Percentiles rank a stretch among this genome's conserved stretches.
phyloP scores from a whole-genome alignment of 495 filamentous ascomycete species.

The Daldinia caldariorum region DNA sequence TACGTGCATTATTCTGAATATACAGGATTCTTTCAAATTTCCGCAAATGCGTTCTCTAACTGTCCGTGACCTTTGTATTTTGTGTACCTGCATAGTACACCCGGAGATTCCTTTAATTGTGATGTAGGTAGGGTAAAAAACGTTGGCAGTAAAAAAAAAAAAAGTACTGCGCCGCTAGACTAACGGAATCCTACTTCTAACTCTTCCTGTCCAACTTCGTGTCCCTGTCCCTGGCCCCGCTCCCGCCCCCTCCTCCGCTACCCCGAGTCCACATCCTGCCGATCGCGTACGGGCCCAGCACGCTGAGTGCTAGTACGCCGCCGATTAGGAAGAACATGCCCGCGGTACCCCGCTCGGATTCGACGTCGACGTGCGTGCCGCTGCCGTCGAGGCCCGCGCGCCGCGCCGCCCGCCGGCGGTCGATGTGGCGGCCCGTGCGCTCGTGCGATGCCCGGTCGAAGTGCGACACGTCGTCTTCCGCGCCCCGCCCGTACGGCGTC shows the following conservation, averaged over 20 bases:
- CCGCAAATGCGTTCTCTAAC: neutral
- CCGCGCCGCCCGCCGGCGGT: conserved; percentile 50
- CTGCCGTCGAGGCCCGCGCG: neutral
- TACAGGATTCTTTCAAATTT: neutral
- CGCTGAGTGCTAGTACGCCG: conserved; percentile 51
- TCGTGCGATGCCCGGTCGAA: conserved; percentile 71
- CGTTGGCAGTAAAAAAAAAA: too few relatives aligned
- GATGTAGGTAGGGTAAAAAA: neutral
- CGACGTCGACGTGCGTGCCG: neutral
- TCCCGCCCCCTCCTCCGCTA: conserved; percentile 32
- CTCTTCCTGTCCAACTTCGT: conserved; percentile 10
- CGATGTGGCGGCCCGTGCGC: conserved; percentile 60
- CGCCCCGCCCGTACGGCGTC: conserved; percentile 64
- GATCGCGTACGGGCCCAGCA: conserved; percentile 48
- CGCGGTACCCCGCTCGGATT: conserved; percentile 39
- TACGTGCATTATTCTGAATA: conserved; percentile 6
- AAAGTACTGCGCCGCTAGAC: neutral
- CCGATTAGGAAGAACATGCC: conserved; percentile 56
- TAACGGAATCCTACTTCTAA: conserved; percentile 6
- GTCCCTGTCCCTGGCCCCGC: conserved; percentile 15
- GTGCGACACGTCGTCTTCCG: conserved; percentile 68
- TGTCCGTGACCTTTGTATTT: neutral
- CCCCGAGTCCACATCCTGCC: conserved; percentile 28
- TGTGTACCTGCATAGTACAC: neutral
- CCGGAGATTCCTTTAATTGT: neutral